Evolutionary conservation across 768 basidiomycete species (phyloP), one percentile per base, ranked within the genome.

Genomic region (Pisolithus microcarpus): DNA sequence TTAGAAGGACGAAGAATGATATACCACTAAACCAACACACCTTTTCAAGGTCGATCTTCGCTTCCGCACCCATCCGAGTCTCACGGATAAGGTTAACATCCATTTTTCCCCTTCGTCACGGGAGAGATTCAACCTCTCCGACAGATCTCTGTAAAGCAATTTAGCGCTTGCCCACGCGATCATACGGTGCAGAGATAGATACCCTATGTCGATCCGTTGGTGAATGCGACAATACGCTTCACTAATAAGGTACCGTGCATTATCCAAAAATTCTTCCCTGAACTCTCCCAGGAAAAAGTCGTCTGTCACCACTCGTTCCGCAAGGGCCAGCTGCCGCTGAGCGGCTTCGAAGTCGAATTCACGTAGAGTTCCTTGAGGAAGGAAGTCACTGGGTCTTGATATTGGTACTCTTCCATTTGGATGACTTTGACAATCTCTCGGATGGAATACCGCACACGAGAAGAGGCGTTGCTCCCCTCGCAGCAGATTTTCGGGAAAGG

Each of bases 21-120:
- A 15, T 38, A 42, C 26, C 5, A 28, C 52, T 38, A 13, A 43
- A 53, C n/a, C 54, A 3, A 44, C 72, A 37, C 54, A 89, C 92
- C 76, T 95, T 92, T 69, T 94, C 92, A 24, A 98, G 76, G 67
- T 98, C 95, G 53, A 98, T 97, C 73, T 95, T 96, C 47, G 95
- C 95, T 59, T 98, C 95, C 1, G 90, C 86, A 13, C 91, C 91
- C 87, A 95, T 91, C 43, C 92, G 81, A 6, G 94, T 95, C 70
- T 98, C 96, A 31, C 96, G 84, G 61, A 98, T 96, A 54, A 98
- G 86, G 74, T 98, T 97, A 61, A 98, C 96, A 98, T 95, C 95
- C 95, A 99, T 62, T 95, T 95, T 66, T 99, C 96, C 46, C 95
- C 96, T 64, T 98, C 96, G 57, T 92, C 92, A 38, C 77, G 81